Evolutionary conservation across 352 stramenopile genomes (phyloP).

Genomic region (Bremia lactucae): DNA sequence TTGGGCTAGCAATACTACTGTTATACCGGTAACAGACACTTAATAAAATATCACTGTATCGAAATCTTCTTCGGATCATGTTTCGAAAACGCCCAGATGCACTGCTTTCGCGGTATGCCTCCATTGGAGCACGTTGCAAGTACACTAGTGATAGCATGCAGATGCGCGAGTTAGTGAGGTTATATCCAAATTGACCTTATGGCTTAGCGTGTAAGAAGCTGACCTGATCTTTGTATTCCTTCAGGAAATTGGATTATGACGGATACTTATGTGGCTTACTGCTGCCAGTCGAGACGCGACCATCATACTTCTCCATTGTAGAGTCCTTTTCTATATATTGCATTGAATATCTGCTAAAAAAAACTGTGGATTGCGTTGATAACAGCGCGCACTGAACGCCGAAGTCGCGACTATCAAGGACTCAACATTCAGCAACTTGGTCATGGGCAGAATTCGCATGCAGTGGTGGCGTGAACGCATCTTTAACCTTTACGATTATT

Average conservation of each 20-base stretch:
- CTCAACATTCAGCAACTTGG: constrained; percentile 70
- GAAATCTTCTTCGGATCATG: too few species aligned
- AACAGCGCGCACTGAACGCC: constrained; percentile 81
- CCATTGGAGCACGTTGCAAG: constrained; percentile 4
- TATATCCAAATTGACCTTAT: neutral
- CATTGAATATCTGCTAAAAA: neutral
- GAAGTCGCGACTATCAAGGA: constrained; percentile 88
- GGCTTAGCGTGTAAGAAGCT: too few species aligned
- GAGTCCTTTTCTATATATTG: neutral
- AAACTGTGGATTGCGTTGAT: neutral
- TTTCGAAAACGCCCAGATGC: constrained; percentile 2
- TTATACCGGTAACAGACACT: too few species aligned
- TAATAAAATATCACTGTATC: too few species aligned
- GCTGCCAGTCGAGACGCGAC: constrained; percentile 46
- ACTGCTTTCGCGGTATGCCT: constrained; percentile 5
- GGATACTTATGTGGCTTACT: constrained; percentile 70
- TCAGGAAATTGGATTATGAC: constrained; percentile 79
- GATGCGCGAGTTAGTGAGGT: constrained; percentile 41
- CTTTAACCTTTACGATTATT: constrained; percentile 47
- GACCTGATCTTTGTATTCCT: neutral
- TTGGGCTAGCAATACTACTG: too few species aligned
- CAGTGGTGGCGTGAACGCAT: constrained; percentile 89
- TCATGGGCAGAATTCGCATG: constrained; percentile 84
- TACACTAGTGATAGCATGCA: constrained; percentile 19
- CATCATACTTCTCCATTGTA: constrained; percentile 78